Conservation (phyloP, 306 rosid genomes). For the Cucumis hystrix region DNA sequence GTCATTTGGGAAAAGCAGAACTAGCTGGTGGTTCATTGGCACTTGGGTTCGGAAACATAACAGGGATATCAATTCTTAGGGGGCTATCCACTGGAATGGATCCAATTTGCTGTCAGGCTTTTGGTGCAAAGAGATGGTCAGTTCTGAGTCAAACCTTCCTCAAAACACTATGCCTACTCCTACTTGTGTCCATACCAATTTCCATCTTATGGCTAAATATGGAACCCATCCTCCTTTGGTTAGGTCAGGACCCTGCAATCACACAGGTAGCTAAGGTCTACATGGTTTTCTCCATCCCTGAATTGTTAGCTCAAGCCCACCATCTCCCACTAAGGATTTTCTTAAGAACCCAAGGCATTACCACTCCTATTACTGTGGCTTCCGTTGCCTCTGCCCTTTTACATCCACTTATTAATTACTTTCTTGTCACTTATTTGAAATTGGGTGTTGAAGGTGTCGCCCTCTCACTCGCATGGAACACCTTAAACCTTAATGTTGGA, state of each 20-base stretch:
- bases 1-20: conserved; percentile 65
- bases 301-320: conserved; percentile 64
- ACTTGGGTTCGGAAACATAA: conserved; percentile 69
- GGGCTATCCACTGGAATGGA: conserved; percentile 81
- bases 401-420: conserved; percentile 49
- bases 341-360: conserved; percentile 66
- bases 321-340: conserved; percentile 51
- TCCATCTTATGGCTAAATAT: conserved; percentile 57
- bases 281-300: conserved; percentile 67
- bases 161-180: conserved; percentile 55
- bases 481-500: conserved; percentile 43
- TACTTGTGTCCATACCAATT: conserved; percentile 60
- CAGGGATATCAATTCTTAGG: conserved; percentile 56
- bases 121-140: conserved; percentile 60
- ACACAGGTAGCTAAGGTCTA: conserved; percentile 58
- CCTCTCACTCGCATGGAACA: conserved; percentile 59
- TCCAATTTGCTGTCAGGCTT: conserved; percentile 93
- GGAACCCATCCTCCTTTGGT: conserved; percentile 41
- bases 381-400: conserved; percentile 47
- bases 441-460: conserved; percentile 69
- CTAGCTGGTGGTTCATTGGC: conserved; percentile 86
- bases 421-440: conserved; percentile 31
- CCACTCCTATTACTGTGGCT: conserved; percentile 50
- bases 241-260: conserved; percentile 79
- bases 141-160: conserved; percentile 56